Conservation (phyloP, 2,329 filamentous ascomycete genomes). For the Trichophyton equinum region DNA sequence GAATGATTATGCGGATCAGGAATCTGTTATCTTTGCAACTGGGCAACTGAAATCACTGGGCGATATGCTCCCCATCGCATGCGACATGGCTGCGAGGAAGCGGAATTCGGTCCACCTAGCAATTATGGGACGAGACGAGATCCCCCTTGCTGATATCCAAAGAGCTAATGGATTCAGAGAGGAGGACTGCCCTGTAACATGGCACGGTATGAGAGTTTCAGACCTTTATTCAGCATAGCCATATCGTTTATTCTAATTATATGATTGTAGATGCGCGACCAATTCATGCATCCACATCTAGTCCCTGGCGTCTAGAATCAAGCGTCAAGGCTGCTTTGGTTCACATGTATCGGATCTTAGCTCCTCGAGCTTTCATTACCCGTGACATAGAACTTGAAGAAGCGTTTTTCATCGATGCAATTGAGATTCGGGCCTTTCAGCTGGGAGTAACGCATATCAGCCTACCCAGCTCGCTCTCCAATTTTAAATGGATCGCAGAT, state of each 20-base stretch:
- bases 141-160: conserved; percentile 56
- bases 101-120: conserved; percentile 70
- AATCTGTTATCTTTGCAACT: conserved; percentile 67
- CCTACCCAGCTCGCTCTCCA: conserved; percentile 51
- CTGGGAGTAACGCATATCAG: conserved; percentile 56
- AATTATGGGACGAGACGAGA: conserved; percentile 59
- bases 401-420: conserved; percentile 49
- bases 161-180: conserved; percentile 67
- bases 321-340: conserved; percentile 53
- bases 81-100: conserved; percentile 62
- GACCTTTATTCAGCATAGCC: not conserved
- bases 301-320: conserved; percentile 54
- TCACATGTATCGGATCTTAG: conserved; percentile 60
- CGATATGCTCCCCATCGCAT: conserved; percentile 66
- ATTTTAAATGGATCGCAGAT: conserved; percentile 62
- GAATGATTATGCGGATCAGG: conserved; percentile 43
- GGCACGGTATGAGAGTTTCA: conserved; percentile 42
- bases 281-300: conserved; percentile 58
- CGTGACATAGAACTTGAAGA: conserved; percentile 59
- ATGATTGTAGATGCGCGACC: conserved; percentile 53
- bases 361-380: conserved; percentile 62
- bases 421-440: conserved; percentile 43
- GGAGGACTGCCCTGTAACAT: conserved; percentile 50
- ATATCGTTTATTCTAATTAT: not conserved
- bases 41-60: conserved; percentile 62